These are phyloP conservation scores for Aethionema arabicum DNA, from an alignment of 345 rosid genomes.

Conservation along the genomic window DNA sequence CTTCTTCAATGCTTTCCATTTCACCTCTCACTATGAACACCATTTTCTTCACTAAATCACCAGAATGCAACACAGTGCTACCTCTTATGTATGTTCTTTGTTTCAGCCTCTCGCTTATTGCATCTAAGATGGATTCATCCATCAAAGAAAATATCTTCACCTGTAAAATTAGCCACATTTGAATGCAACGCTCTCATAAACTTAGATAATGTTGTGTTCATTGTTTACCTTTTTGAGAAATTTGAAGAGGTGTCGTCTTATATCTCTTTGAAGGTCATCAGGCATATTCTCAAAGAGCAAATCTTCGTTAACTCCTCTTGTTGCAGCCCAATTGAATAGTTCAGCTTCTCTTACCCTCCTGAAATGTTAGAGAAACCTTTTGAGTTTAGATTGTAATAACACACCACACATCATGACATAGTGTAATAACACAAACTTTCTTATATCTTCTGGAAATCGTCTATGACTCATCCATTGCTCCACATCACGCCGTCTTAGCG, in stretches of 20 bases:
- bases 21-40: conserved; percentile 84
- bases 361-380: not conserved
- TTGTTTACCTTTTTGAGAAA: conserved; percentile 59
- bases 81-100: conserved; percentile 68
- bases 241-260: conserved; percentile 73
- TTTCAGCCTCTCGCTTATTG: conserved; percentile 67
- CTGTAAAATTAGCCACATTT: conserved; percentile 40
- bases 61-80: conserved; percentile 55
- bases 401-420: too few species aligned
- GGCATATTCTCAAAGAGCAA: conserved; percentile 61
- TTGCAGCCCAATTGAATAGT: conserved; percentile 69
- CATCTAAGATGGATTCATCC: conserved; percentile 71
- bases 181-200: too few species aligned
- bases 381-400: not conserved
- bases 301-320: conserved; percentile 77
- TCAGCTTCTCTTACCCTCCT: conserved; percentile 58
- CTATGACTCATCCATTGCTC: conserved; percentile 91
- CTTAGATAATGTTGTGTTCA: too few species aligned
- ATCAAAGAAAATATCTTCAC: conserved; percentile 69
- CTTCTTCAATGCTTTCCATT: conserved; percentile 67
- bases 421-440: too few species aligned
- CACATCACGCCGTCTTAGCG: conserved; percentile 74
- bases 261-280: conserved; percentile 76
- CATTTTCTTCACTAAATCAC: conserved; percentile 74
- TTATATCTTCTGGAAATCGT: conserved; percentile 56